Base-by-base conservation (phyloP, 2,329 filamentous ascomycete genomes). In the Eutypa lata region DNA sequence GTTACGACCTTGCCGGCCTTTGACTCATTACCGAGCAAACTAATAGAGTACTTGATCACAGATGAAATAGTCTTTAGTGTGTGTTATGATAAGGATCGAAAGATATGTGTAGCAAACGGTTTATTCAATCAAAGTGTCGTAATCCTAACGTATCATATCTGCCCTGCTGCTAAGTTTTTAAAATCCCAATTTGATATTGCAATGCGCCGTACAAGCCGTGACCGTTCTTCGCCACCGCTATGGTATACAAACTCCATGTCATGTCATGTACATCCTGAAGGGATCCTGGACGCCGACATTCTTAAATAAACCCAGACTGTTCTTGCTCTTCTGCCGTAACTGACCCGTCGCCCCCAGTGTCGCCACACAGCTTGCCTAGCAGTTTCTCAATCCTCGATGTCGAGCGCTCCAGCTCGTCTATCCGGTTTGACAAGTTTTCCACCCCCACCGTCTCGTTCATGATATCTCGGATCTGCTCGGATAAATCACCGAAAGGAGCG, bases 391-490 rank as follows among this genome's bases (percentile, higher is more conserved):
- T 75, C 33, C 78, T 73, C 42, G 67, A 66, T 55, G 77, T 76
- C 26, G 75, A 68, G 53, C 73, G 73, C 62, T 85, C 82, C 59
- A 86, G 72, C 7, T 71, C 68, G 35, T 72, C 73, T 33, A 85
- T 62, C 47, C 79, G 71, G 22, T 65, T 63, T 0, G 69, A 64
- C 46, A 83, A 65, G n/a, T 73, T 71, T 13, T 71, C 73, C 18
- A 72, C 65, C 51, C 78, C 78, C 37, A 75, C 71, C 13, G 72
- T 69, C 26, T 79, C 78, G 28, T 71, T 69, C 53, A 83, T 71
- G 7, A 80, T 76, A 1, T 71, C 70, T 24, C 75, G 73, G 55
- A 84, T 65, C 65, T 82, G 80, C 48, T 76, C 74, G 33, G 72
- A 66, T 14, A 83, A 68, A 1, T 77, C 76, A 0, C 79, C 80